Base-by-base conservation (phyloP, 495 filamentous ascomycete species). In the Trichoderma virens region DNA sequence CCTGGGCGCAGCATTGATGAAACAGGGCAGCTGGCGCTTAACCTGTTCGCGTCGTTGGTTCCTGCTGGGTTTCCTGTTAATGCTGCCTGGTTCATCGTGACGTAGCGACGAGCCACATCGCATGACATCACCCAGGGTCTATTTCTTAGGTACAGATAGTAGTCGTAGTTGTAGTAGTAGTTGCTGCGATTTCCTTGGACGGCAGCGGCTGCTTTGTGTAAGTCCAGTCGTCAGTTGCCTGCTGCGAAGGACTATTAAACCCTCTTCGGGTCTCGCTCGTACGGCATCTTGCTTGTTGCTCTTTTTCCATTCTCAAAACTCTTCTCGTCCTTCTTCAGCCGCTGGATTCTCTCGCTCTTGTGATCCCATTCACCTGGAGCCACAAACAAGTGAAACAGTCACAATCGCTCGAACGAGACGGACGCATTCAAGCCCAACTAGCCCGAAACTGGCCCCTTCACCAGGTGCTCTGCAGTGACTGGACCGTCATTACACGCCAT, bases 401-500 rank as follows among this genome's bases (percentile, higher is more conserved):
- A n/a, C n/a, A 18, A 47, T 18, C n/a, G 32, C 32, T 35, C 32
- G 32, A 35, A 3, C 45, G 16, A 56, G 11, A 23, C 25, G 7
- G n/a, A n/a, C 27, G 51, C 51, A 56, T 56, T 27, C 11, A 14
- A 27, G 51, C 51, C 51, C 51, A 56, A 56, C 25, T 56, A 30
- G 27, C 23, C 51, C 27, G 51, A 56, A 28, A 28, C 25, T 18
- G 43, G 20, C 43, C 43, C 43, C 43, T 20, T 20, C n/a, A 20
- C 18, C 18, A 47, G 20, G 43, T n/a, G 51, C 51, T 56, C 51
- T 47, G n/a, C 43, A 20, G 23, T 56, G 51, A 56, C 51, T 56
- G 51, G 51, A 56, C 25, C 18, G 51, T n/a, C 51, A 56, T 30
- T 23, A 47, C 51, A 56, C 51, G 51, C 51, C 51, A 30, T 56